A percentile compares a stretch with the other conserved stretches of the same genome.
phyloP scores from a whole-genome alignment of 164 flowering plant genomes.

The Sextonia rubra region DNA sequence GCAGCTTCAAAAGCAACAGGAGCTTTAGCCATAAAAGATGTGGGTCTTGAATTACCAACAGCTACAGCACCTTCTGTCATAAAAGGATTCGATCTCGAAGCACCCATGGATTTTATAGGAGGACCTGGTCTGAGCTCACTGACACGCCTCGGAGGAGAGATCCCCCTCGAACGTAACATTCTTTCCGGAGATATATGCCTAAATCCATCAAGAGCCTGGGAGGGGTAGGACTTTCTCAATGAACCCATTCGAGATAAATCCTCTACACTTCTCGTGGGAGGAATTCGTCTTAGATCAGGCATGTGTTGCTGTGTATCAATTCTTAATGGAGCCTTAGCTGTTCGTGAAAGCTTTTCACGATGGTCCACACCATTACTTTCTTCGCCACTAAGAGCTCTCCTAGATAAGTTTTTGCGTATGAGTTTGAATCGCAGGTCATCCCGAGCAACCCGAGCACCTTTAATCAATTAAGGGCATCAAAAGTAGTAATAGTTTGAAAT shows the following conservation, averaged over 20 bases:
- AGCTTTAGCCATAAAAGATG: slow-evolving; percentile 32
- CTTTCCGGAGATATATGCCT: slow-evolving; percentile 67
- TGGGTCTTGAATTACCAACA: slow-evolving; percentile 36
- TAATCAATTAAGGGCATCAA: slow-evolving; percentile 20
- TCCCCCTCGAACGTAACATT: slow-evolving; percentile 37
- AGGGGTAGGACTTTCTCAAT: slow-evolving; percentile 39
- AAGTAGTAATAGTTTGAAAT: slow-evolving; percentile 13
- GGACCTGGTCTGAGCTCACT: slow-evolving; percentile 33
- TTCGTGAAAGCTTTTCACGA: slow-evolving; percentile 58
- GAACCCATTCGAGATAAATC: slow-evolving; percentile 37
- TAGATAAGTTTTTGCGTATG: slow-evolving; percentile 41
- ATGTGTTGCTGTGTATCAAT: slow-evolving; percentile 22
- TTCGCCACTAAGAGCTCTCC: slow-evolving; percentile 20
- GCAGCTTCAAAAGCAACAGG: slow-evolving; percentile 29
- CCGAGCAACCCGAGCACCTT: slow-evolving; percentile 40
- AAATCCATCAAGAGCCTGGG: slow-evolving; percentile 54
- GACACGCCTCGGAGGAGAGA: slow-evolving; percentile 43
- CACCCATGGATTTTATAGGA: slow-evolving; percentile 37
- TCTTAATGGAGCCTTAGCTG: slow-evolving; percentile 28
- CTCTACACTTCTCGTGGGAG: slow-evolving; percentile 45
- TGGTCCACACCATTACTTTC: slow-evolving; percentile 35
- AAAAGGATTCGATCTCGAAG: slow-evolving; percentile 35
- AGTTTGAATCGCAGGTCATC: slow-evolving; percentile 72
- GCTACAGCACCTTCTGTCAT: slow-evolving; percentile 36
- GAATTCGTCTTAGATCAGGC: slow-evolving; percentile 30